These are phyloP conservation scores for Forsythia viridissima DNA, from an alignment of 257 asterid genomes.

Conservation along the genomic window DNA sequence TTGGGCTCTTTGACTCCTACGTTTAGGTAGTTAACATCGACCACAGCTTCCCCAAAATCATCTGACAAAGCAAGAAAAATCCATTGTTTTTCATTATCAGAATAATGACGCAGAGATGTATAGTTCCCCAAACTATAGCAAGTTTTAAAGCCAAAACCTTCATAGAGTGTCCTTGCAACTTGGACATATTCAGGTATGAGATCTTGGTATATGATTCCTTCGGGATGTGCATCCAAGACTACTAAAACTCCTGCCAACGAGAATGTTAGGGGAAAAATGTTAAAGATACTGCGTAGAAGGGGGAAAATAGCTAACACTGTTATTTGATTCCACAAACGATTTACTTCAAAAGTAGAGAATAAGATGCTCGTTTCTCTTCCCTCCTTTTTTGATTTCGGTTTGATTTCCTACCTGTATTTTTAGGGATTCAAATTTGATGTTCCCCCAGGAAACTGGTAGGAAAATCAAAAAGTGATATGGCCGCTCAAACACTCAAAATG, in stretches of 20 bases:
- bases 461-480: background rate
- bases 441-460: background rate
- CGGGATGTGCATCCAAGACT: conserved; percentile 86
- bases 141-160: conserved; percentile 46
- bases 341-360: background rate
- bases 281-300: background rate
- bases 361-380: background rate
- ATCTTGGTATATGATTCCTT: conserved; percentile 76
- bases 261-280: background rate
- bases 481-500: background rate
- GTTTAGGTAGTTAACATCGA: conserved; percentile 85
- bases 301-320: background rate
- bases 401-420: background rate
- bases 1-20: conserved; percentile 57
- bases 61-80: conserved; percentile 42
- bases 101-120: conserved; percentile 7
- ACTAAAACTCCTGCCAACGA: conserved; percentile 77
- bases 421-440: background rate
- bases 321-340: background rate
- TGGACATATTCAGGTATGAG: conserved; percentile 76
- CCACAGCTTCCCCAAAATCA: conserved; percentile 78
- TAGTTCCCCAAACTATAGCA: background rate
- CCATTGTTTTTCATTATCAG: background rate
- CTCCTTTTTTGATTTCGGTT: background rate
- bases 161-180: conserved; percentile 78